A percentile compares a stretch with the other conserved stretches of the same genome.
phyloP scores from a whole-genome alignment of 768 basidiomycete species.

The Hebeloma cylindrosporum region DNA sequence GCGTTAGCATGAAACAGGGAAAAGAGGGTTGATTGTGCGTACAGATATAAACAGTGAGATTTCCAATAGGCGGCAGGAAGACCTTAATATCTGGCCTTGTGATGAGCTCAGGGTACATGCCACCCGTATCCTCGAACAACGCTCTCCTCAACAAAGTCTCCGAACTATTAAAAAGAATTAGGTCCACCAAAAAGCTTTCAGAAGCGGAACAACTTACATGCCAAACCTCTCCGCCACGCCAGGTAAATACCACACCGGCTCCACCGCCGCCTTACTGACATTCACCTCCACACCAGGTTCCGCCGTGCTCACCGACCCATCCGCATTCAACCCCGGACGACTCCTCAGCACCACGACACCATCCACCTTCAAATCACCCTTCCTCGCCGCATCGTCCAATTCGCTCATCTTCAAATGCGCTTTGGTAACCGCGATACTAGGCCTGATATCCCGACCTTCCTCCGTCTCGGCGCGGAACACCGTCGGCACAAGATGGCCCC shows the following conservation, averaged over 20 bases:
- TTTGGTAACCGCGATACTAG: conserved; percentile 90
- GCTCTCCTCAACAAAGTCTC: conserved; percentile 86
- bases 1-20: neutral
- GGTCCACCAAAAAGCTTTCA: neutral
- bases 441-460: conserved; percentile 79
- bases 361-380: conserved; percentile 74
- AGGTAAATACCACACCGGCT: conserved; percentile 95
- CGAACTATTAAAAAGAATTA: conserved; percentile 44
- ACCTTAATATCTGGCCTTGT: conserved; percentile 95
- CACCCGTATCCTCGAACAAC: conserved; percentile 94
- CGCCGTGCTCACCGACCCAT: conserved; percentile 55
- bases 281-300: conserved; percentile 84
- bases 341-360: conserved; percentile 80
- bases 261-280: conserved; percentile 91
- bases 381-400: conserved; percentile 76
- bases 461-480: conserved; percentile 65
- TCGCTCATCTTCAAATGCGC: conserved; percentile 95
- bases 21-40: conserved; percentile 15
- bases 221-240: conserved; percentile 93
- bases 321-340: conserved; percentile 58
- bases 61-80: conserved; percentile 94
- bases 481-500: conserved; percentile 82
- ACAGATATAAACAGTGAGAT: conserved; percentile 91
- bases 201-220: conserved; percentile 55
- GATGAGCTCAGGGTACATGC: conserved; percentile 94